Percentiles rank a stretch among this genome's conserved stretches.
Conservation (phyloP, 2,329 filamentous ascomycete species). For the Arthrinium phaeospermum region DNA sequence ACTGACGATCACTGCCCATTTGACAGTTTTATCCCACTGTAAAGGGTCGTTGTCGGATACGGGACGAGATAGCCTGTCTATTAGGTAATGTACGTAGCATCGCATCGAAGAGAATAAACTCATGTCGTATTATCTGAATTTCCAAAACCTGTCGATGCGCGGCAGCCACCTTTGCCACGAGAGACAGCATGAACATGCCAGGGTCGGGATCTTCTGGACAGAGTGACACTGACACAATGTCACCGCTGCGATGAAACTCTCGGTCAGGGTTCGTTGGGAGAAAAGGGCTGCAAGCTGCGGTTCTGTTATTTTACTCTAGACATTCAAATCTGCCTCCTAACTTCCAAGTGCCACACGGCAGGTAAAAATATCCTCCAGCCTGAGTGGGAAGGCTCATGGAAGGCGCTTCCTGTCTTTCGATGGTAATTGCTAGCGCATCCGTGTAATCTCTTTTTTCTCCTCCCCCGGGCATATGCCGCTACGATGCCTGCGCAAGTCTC, state of each 20-base stretch:
- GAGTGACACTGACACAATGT: background rate
- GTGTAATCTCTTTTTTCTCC: background rate
- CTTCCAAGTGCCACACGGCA: background rate
- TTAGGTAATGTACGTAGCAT: background rate
- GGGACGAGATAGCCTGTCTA: background rate
- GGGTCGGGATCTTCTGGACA: too few species aligned
- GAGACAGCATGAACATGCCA: background rate
- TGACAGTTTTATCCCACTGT: background rate
- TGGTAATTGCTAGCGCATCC: background rate
- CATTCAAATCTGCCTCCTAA: background rate
- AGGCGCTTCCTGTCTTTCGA: constrained; percentile 1
- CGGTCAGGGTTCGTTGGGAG: background rate
- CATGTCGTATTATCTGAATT: background rate
- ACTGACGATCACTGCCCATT: constrained; percentile 10
- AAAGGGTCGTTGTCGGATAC: background rate
- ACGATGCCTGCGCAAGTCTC: background rate
- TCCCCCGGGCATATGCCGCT: background rate
- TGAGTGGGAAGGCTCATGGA: background rate
- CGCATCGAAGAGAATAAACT: background rate
- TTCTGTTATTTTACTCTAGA: constrained; percentile 2
- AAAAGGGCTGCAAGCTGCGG: background rate
- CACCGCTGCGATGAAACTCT: background rate
- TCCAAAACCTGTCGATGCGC: background rate
- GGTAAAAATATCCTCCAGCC: background rate
- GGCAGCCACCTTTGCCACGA: background rate